Base-by-base conservation (phyloP, 805 yeast species). In the Zygotorulaspora danielsina region DNA sequence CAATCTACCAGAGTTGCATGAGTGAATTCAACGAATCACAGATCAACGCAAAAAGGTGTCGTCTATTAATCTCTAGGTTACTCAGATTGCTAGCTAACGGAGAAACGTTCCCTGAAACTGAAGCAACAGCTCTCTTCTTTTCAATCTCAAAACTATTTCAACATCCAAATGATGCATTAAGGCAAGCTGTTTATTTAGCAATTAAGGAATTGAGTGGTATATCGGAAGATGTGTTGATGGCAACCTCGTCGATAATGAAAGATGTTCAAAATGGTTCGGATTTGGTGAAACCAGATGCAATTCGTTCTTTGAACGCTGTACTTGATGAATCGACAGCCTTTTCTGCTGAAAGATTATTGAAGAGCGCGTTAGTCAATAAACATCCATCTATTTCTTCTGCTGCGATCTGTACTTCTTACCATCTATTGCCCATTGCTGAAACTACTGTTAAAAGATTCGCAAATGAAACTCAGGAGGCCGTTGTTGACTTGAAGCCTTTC, bases 231-330 rank as follows among this genome's bases (percentile, higher is more conserved):
- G 87, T 88, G 41, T 75, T 93, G 64, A 93, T 93, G 97, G 97
- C 90, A 19, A 93, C 98, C 19, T 86, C 96, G 2, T 88, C 96
- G 19, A 89, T 93, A 59, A 93, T 93, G 97, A 89, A 89, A 67
- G 98, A 93, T 67, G 86, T 93, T 39, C 97, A 94, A 67, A 81
- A 80, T 50, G 90, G 90, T 41, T 94, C 86, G 44, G 70, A 78
- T 48, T 70, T 87, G 46, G 88, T 83, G 66, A 87, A 88, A 59
- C 96, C 98, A 41, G 84, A 93, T 60, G 97, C 98, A 17, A 83
- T 93, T 48, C 79, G 98, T 63, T 84, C 97, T 0, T 73, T 93
- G 55, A 79, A 89, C 15, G 77, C 95, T 49, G 95, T 93, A 25
- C 73, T 93, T 57, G 98, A 93, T 62, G 84, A 81, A 16, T 73